Evolutionary conservation across 2,329 filamentous ascomycete species (phyloP), one percentile per base, ranked within the genome.

Genomic region (Trichophyton benhamiae): DNA sequence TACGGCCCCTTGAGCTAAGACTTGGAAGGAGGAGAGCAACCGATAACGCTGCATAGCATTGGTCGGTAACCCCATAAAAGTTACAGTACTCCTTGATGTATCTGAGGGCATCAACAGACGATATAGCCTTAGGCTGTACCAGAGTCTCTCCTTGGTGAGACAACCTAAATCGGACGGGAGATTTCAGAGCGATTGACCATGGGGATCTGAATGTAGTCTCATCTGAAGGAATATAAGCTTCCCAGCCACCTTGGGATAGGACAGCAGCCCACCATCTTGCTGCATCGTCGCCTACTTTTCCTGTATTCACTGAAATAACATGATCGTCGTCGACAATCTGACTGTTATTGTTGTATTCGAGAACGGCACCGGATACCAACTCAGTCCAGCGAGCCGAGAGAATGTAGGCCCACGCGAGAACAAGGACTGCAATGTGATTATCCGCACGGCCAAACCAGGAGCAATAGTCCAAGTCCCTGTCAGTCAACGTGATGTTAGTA

Each of bases 21-120:
- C 8, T 8, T 33, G 66, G 66, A 58, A 70, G 64, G 59, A 67
- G 64, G 46, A 71, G 57, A 27, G 66, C 64, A 17, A 65, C 64
- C 13, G 66, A 67, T 3, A 70, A 64, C 9, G 68, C 68, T 25
- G 67, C 66, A 27, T 66, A 57, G 44, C 65, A 65, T 49, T 70
- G 67, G 48, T 66, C 66, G 27, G 61, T 60, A 62, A 67, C 53
- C 46, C 61, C 61, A 38, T 67, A 64, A 57, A 59, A 62, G 42
- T 52, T 22, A 41, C 66, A 70, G 60, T 69, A 69, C 2, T 53
- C 63, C 13, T 58, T 52, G 25, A 71, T 65, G 62, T 65, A 68
- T 57, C 60, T 60, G 52, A 62, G 22, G 25, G 68, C 66, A 57
- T 65, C 62, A 4, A 46, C 46, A 41, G 42, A 67, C 7, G 65